Evolutionary conservation across 2,329 filamentous ascomycete genomes (phyloP).

Genomic region (Juglanconis sp.): DNA sequence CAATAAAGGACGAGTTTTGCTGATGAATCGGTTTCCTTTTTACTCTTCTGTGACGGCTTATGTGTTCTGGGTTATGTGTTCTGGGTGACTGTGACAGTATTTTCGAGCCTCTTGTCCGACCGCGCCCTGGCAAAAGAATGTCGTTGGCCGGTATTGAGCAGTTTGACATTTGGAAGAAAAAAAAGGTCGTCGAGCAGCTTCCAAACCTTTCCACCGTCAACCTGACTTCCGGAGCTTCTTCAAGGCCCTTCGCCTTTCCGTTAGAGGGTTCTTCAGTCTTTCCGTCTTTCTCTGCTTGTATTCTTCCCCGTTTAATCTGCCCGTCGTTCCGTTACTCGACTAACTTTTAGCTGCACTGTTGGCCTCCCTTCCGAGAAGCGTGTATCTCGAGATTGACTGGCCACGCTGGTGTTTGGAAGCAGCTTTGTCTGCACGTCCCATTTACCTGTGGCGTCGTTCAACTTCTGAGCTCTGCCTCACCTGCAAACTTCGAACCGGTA

Average conservation of each 20-base stretch:
- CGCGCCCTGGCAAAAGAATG: too few relatives aligned
- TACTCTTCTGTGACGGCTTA: background rate
- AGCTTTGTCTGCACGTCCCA: background rate
- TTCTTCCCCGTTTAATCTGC: background rate
- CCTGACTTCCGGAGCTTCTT: too few relatives aligned
- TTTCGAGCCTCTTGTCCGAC: too few relatives aligned
- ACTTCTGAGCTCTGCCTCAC: background rate
- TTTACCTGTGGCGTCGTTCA: background rate
- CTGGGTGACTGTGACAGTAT: background rate
- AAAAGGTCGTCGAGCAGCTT: background rate
- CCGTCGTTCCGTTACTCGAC: background rate
- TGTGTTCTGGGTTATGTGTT: background rate
- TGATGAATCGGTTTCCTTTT: background rate
- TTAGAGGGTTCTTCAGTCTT: background rate
- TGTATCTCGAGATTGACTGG: background rate
- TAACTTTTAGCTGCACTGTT: background rate
- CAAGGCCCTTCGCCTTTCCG: background rate
- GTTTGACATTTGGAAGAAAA: too few relatives aligned
- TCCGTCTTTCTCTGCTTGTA: too few relatives aligned
- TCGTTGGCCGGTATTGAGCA: too few relatives aligned
- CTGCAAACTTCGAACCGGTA: background rate
- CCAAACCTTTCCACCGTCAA: background rate
- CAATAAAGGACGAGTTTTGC: conserved; percentile 13
- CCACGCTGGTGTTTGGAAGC: background rate
- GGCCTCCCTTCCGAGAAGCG: background rate